Conservation (phyloP, 2,329 filamentous ascomycete species). For the Sporothrix brasiliensis region DNA sequence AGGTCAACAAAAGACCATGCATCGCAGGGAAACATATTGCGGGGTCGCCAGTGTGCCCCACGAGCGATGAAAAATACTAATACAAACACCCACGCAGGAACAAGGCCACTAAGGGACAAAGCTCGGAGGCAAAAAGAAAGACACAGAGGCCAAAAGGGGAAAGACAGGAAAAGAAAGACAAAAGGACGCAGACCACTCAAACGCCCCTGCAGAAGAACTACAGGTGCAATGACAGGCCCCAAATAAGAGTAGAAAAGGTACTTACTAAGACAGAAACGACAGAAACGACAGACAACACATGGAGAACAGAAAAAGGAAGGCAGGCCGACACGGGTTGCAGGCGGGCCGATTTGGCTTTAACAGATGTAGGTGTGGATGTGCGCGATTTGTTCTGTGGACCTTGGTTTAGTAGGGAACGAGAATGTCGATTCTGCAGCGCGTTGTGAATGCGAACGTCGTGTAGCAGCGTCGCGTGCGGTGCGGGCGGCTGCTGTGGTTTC, state of each 20-base stretch:
- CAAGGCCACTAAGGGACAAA: constrained; percentile 24
- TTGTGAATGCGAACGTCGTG: not conserved
- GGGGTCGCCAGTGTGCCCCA: constrained; percentile 25
- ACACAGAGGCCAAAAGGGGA: constrained; percentile 22
- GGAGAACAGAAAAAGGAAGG: constrained; percentile 38
- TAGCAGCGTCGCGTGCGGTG: constrained; percentile 14
- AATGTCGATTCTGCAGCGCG: not conserved
- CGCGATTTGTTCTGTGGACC: constrained; percentile 34
- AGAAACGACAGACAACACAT: constrained; percentile 41
- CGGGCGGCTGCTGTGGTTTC: constrained; percentile 8
- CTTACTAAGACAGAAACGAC: constrained; percentile 37
- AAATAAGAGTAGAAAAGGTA: not conserved
- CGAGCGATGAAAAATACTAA: constrained; percentile 12
- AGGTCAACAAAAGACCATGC: constrained; percentile 4
- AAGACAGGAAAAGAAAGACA: constrained; percentile 12
- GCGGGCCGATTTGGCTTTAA: constrained; percentile 35
- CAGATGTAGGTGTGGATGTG: constrained; percentile 30
- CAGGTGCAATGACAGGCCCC: not conserved
- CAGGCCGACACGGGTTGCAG: constrained; percentile 32
- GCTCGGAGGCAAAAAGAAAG: constrained; percentile 21
- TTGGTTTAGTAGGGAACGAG: not conserved
- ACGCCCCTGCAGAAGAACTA: not conserved
- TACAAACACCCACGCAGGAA: constrained; percentile 13
- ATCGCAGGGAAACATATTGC: constrained; percentile 26
- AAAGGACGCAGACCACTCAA: not conserved